Base-by-base conservation (phyloP, 345 rosid species). In the Camelina laxa region DNA sequence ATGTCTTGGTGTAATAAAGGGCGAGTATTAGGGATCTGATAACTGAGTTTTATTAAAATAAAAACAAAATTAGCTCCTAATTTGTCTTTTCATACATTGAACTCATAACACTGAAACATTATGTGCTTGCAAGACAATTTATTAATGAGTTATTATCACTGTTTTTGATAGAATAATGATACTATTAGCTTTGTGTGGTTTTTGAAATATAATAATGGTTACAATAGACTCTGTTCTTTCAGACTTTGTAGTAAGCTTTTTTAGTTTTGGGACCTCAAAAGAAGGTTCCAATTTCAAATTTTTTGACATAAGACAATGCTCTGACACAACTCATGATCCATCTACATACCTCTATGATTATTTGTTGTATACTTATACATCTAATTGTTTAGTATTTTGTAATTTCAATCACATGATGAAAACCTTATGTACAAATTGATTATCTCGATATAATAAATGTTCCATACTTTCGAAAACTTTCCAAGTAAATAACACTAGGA, bases 21-120 rank as follows among this genome's bases (percentile, higher is more conserved):
- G 75, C 75, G 75, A 76, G 47, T 70, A 63, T 76, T 70, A 44
- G 71, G 80, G 80, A 76, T 76, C 70, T 76, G 66, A 69, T 76
- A n/a, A 70, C 31, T 53, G 4, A 59, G 54, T 75, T 59, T 59
- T 59, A 50, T 60, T 50, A 24, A 11, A 44, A 27, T 8, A 36
- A 9, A 39, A 27, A 61, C 4, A 61, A 47, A 47, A n/a, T 58
- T 39, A 55, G 2, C 9, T 51, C 21, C 0, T 61, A 0, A 45
- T 55, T 48, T 70, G 64, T 67, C 74, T 53, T 68, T 67, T 60
- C 68, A 50, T 24, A 49, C 54, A 14, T 48, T 58, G 60, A 56
- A 21, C 49, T 65, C n/a, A 47, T 16, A 65, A 57, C 44, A 49
- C 17, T 27, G 13, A 59, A 75, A 41, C 62, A 30, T 75, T 49